phyloP scores from a whole-genome alignment of 768 basidiomycete species.

The Russula sp. region DNA sequence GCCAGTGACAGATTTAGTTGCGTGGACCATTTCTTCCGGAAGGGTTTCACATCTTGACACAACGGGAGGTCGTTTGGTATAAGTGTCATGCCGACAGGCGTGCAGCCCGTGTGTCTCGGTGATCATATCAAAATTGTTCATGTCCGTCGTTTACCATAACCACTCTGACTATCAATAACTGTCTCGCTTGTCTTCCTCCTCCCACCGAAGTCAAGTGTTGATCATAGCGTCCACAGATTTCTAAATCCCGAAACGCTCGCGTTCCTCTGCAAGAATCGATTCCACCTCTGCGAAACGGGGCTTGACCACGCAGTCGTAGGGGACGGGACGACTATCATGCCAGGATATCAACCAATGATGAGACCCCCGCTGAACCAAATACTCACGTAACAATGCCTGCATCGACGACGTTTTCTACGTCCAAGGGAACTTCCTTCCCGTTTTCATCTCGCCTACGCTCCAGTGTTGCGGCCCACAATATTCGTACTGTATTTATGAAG shows the following conservation, averaged over 20 bases:
- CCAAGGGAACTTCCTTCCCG: conserved; percentile 19
- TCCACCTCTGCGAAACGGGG: conserved; percentile 26
- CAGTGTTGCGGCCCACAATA: conserved; percentile 30
- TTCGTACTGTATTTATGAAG: conserved; percentile 28
- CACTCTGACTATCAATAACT: no score
- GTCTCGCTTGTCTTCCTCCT: no score
- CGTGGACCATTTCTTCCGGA: no score
- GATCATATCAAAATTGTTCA: no score
- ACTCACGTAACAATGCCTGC: conserved; percentile 18
- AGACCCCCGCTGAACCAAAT: not conserved
- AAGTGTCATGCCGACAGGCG: no score
- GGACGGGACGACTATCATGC: conserved; percentile 18
- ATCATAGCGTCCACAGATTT: no score
- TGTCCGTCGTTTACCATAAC: no score
- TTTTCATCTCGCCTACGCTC: conserved; percentile 18
- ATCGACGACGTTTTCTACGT: conserved; percentile 7
- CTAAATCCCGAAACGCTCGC: not conserved
- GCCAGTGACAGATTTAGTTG: no score
- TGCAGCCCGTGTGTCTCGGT: no score
- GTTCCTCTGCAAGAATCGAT: conserved; percentile 13
- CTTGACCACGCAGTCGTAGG: conserved; percentile 28
- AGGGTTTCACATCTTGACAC: no score
- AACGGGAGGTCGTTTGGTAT: no score
- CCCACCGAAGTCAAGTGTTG: no score
- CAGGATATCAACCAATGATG: not conserved